These are phyloP conservation scores for Dryadomyces quercivorus DNA, from an alignment of 2,329 filamentous ascomycete species.

Conservation along the genomic window DNA sequence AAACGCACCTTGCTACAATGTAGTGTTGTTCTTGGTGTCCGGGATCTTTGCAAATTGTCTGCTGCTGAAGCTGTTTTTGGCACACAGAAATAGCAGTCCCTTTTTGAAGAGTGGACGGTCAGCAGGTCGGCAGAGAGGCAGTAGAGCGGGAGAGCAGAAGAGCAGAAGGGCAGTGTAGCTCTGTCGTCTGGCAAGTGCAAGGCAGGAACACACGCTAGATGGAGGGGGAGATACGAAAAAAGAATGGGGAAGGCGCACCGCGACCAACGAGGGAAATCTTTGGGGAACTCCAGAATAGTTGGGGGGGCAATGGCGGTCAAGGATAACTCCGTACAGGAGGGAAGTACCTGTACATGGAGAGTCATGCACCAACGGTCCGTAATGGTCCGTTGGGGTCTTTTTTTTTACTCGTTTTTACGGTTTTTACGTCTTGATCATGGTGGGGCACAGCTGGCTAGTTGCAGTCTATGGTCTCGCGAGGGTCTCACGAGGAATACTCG, in stretches of 20 bases:
- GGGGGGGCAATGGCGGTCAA: slow-evolving; percentile 13
- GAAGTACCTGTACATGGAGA: slow-evolving; percentile 17
- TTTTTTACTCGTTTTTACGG: background rate
- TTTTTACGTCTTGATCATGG: background rate
- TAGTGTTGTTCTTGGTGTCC: background rate
- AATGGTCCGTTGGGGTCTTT: background rate
- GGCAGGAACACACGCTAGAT: background rate
- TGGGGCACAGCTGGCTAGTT: slow-evolving; percentile 1
- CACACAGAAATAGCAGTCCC: background rate
- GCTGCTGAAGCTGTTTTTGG: background rate
- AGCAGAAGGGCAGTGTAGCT: background rate
- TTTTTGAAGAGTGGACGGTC: slow-evolving; percentile 1
- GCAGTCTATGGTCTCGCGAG: background rate
- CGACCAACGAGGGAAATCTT: slow-evolving; percentile 12
- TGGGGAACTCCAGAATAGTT: slow-evolving; percentile 18
- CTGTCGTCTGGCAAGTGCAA: background rate
- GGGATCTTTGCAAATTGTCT: background rate
- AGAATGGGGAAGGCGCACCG: slow-evolving; percentile 1
- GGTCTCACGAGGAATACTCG: no score
- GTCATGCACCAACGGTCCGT: no score
- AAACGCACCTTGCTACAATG: no score
- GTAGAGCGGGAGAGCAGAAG: slow-evolving; percentile 2
- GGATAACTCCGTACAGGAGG: background rate
- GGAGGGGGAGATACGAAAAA: background rate
- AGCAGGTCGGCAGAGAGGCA: background rate